Base-by-base conservation (phyloP, 2,329 filamentous ascomycete species). In the Arthrobotrys musiformis region DNA sequence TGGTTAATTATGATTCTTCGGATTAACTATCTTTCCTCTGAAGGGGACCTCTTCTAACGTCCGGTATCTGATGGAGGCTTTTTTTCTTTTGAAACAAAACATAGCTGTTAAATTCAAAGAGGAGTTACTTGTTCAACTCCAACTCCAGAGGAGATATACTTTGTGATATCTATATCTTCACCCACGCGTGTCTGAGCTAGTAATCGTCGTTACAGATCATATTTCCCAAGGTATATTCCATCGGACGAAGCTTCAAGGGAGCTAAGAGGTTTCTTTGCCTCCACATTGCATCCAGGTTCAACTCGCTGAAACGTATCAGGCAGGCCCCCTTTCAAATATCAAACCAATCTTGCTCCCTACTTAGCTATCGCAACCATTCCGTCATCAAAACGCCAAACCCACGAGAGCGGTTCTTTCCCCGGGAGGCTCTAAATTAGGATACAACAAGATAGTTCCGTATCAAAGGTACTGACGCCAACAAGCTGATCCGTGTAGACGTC, bases 261-360 rank as follows among this genome's bases (percentile, higher is more conserved):
- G 9, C 33, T 6, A 26, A 48, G 44, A n/a, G 30, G 22, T 33
- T 30, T 35, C 24, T 48, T 50, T 37, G 44, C 44, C 50, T 68
- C 63, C 50, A 63, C 52, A 68, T 69, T 76, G 50, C 64, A 69
- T 24, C 37, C 62, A 62, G 62, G 42, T 58, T 35, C 62, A 52
- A 66, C 72, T 76, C 62, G 46, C 72, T 76, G 72, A 76, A 76
- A 76, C 72, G 72, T 63, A 64, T 66, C 72, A 70, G 69, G 58
- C 64, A 64, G 9, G 26, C 42, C 72, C 72, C 72, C 50, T 76
- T 67, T 66, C 28, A 66, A 56, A 63, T 64, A 76, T 76, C 72
- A 70, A 76, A 75, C 70, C 52, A 70, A 61, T 30, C 50, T 44
- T n/a, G 24, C 37, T 56, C 70, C 61, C 52, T 75, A n/a, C n/a